Conservation (phyloP, 495 filamentous ascomycete genomes). For the Podospora conica region DNA sequence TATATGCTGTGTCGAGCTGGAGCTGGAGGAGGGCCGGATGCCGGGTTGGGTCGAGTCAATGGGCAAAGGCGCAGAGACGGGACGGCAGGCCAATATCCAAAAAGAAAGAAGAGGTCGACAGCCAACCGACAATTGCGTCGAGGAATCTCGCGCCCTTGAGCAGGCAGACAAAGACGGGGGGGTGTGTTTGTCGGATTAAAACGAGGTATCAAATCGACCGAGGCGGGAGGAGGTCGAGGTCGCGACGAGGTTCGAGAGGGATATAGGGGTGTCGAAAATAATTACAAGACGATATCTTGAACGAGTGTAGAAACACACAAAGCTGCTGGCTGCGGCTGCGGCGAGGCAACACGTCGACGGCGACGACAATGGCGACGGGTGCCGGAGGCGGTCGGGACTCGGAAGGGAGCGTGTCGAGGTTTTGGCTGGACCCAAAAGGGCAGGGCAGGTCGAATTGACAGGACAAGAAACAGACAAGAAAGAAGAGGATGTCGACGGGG, state of each 20-base stretch:
- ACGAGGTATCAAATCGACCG: slow-evolving; percentile 22
- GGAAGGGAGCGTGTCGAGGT: neutral
- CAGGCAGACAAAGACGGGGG: slow-evolving; percentile 20
- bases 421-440: neutral
- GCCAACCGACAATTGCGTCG: slow-evolving; percentile 8
- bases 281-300: slow-evolving; percentile 21
- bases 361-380: neutral
- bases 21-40: neutral
- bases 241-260: neutral
- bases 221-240: slow-evolving; percentile 28
- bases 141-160: neutral
- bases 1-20: neutral
- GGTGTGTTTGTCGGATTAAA: slow-evolving; percentile 22
- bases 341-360: slow-evolving; percentile 8
- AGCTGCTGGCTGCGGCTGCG: slow-evolving; percentile 8
- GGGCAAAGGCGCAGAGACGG: slow-evolving; percentile 3
- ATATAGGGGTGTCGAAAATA: slow-evolving; percentile 11
- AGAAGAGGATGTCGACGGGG: slow-evolving; percentile 11
- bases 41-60: neutral
- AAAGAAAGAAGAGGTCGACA: slow-evolving; percentile 24
- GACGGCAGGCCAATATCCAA: slow-evolving; percentile 7
- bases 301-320: slow-evolving; percentile 15
- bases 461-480: slow-evolving; percentile 10
- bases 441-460: neutral
- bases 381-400: neutral